Percentiles rank a stretch among this genome's conserved stretches.
phyloP scores from a whole-genome alignment of 208 protist species.

The Leishmania aethiopica region DNA sequence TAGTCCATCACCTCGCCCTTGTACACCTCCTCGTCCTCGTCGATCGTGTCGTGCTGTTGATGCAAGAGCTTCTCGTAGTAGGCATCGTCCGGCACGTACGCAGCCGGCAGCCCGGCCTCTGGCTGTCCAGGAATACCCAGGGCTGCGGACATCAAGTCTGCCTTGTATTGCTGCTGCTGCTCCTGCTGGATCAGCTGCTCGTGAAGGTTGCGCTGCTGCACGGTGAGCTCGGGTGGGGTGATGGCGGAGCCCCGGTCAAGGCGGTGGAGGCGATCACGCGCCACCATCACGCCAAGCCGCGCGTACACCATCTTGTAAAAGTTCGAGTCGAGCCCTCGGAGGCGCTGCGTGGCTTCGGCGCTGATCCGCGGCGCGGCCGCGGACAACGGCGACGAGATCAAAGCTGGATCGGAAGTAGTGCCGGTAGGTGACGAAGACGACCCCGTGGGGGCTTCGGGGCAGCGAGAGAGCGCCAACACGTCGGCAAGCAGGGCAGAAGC shows the following conservation, averaged over 20 bases:
- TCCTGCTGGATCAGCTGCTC: slow-evolving; percentile 41
- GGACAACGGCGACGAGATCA: slow-evolving; percentile 4
- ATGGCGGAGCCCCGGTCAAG: slow-evolving; percentile 44
- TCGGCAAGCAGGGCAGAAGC: slow-evolving; percentile 41
- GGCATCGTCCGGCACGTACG: slow-evolving; percentile 74
- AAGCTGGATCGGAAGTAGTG: neutral
- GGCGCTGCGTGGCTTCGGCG: slow-evolving; percentile 15
- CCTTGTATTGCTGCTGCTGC: slow-evolving; percentile 28
- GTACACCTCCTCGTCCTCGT: slow-evolving; percentile 86
- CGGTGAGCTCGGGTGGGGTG: slow-evolving; percentile 52
- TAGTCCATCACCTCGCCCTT: slow-evolving; percentile 87
- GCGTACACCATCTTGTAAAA: slow-evolving; percentile 89
- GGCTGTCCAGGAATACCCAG: slow-evolving; percentile 14
- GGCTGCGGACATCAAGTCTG: slow-evolving; percentile 15
- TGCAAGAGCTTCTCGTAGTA: slow-evolving; percentile 74
- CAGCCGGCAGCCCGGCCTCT: slow-evolving; percentile 49
- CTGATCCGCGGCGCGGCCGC: slow-evolving; percentile 11
- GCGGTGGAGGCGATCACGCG: slow-evolving; percentile 60
- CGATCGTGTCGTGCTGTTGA: slow-evolving; percentile 66
- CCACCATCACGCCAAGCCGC: slow-evolving; percentile 73
- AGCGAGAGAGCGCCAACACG: slow-evolving; percentile 47
- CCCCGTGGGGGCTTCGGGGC: slow-evolving; percentile 5
- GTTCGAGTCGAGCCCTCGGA: slow-evolving; percentile 45
- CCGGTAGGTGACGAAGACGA: neutral
- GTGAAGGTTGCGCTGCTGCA: slow-evolving; percentile 57